phyloP scores from a whole-genome alignment of 345 rosid species.

The Sonneratia caseolaris region DNA sequence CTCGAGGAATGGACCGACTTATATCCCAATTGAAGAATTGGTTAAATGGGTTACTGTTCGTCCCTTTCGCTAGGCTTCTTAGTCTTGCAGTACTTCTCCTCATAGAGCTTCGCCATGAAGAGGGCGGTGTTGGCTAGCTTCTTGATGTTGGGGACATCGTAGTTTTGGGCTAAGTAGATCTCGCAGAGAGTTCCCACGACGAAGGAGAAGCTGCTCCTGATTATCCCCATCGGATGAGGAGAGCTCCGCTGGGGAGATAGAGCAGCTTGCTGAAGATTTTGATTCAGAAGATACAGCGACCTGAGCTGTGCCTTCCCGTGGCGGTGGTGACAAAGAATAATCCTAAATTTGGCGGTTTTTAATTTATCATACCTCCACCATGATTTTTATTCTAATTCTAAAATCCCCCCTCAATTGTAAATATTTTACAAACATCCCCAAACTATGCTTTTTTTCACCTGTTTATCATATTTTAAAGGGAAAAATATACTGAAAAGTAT shows the following conservation, averaged over 20 bases:
- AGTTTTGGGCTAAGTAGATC: conserved; percentile 80
- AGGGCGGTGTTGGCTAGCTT: conserved; percentile 35
- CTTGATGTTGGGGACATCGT: conserved; percentile 76
- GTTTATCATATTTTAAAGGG: too few species aligned
- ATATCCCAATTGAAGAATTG: background rate
- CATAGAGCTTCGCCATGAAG: conserved; percentile 43
- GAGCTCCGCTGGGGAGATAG: background rate
- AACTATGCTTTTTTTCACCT: too few species aligned
- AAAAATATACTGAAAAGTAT: too few species aligned
- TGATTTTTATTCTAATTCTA: background rate
- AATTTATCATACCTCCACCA: too few species aligned
- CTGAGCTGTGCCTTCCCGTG: background rate
- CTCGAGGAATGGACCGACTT: background rate
- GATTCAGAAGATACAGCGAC: background rate
- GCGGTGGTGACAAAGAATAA: background rate
- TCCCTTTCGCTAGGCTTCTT: conserved; percentile 30
- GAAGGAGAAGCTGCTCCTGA: conserved; percentile 55
- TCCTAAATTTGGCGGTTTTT: background rate
- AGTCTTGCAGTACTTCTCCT: conserved; percentile 66
- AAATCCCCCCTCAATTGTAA: background rate
- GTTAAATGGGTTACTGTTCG: background rate
- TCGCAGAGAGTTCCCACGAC: conserved; percentile 53
- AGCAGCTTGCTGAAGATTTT: background rate
- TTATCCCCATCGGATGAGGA: conserved; percentile 37
- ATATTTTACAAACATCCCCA: background rate